A percentile compares a stretch with the other conserved stretches of the same genome.
phyloP scores from a whole-genome alignment of 345 rosid species.

The Turnera subulata region DNA sequence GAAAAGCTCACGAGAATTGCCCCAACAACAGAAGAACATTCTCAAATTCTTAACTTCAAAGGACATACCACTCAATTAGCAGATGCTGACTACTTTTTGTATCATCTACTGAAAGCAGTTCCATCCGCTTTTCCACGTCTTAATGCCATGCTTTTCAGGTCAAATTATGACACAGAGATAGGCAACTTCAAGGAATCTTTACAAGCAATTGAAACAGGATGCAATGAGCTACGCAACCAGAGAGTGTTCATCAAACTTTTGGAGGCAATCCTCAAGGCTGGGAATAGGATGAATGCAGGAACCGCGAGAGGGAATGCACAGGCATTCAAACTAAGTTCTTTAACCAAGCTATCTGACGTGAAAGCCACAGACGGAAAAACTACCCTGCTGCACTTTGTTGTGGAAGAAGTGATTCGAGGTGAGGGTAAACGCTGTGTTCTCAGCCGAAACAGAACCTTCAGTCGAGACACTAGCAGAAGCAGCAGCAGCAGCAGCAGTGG shows the following conservation, averaged over 20 bases:
- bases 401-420: constrained; percentile 66
- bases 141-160: constrained; percentile 60
- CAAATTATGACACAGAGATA: constrained; percentile 58
- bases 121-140: constrained; percentile 68
- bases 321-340: constrained; percentile 70
- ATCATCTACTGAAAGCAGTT: constrained; percentile 56
- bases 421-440: constrained; percentile 75
- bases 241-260: constrained; percentile 80
- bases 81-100: constrained; percentile 68
- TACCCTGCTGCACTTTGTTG: constrained; percentile 79
- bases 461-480: constrained; percentile 30
- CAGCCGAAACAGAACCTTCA: constrained; percentile 43
- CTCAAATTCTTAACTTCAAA: constrained; percentile 45
- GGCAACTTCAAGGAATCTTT: constrained; percentile 38
- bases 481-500: constrained; percentile 26
- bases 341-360: constrained; percentile 77
- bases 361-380: constrained; percentile 78
- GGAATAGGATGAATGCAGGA: constrained; percentile 91
- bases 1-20: constrained; percentile 72
- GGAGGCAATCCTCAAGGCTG: constrained; percentile 92
- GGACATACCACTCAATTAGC: constrained; percentile 60
- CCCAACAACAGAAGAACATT: constrained; percentile 64
- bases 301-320: constrained; percentile 86
- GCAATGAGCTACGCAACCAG: constrained; percentile 63
- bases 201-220: constrained; percentile 52